Percentiles rank a stretch among this genome's conserved stretches.
Conservation (phyloP, 2,329 filamentous ascomycete species). For the Fusarium praegraminearum region DNA sequence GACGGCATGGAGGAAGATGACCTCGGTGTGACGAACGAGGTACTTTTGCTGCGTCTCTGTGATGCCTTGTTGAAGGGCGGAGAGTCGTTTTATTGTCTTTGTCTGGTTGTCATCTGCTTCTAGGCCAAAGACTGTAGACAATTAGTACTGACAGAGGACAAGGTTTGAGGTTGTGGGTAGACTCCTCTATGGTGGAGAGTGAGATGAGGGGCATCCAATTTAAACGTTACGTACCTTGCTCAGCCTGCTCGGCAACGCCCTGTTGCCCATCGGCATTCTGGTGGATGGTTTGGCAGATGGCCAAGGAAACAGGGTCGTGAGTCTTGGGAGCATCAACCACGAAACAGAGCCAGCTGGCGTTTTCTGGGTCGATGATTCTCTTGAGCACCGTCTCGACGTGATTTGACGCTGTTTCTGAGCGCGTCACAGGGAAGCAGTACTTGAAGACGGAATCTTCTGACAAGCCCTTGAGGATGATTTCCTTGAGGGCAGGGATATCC, state of each 20-base stretch:
- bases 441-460: conserved; percentile 32
- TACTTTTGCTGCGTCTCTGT: conserved; percentile 38
- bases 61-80: conserved; percentile 33
- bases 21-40: conserved; percentile 26
- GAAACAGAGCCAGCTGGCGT: conserved; percentile 32
- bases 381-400: conserved; percentile 28
- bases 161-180: background rate
- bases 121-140: conserved; percentile 20
- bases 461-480: conserved; percentile 35
- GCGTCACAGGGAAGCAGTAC: conserved; percentile 30
- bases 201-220: background rate
- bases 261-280: conserved; percentile 23
- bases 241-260: conserved; percentile 25
- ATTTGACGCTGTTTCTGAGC: conserved; percentile 12
- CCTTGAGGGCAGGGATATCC: conserved; percentile 35
- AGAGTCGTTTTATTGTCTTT: conserved; percentile 33
- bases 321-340: conserved; percentile 34
- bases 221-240: conserved; percentile 20
- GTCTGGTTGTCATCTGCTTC: conserved; percentile 9
- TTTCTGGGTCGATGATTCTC: conserved; percentile 22
- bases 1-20: conserved; percentile 42
- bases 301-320: conserved; percentile 31
- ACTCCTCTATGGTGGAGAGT: background rate
- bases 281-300: conserved; percentile 29
- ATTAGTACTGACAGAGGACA: background rate